Evolutionary conservation across 352 stramenopile genomes (phyloP).

Genomic region (Phytophthora litchii): DNA sequence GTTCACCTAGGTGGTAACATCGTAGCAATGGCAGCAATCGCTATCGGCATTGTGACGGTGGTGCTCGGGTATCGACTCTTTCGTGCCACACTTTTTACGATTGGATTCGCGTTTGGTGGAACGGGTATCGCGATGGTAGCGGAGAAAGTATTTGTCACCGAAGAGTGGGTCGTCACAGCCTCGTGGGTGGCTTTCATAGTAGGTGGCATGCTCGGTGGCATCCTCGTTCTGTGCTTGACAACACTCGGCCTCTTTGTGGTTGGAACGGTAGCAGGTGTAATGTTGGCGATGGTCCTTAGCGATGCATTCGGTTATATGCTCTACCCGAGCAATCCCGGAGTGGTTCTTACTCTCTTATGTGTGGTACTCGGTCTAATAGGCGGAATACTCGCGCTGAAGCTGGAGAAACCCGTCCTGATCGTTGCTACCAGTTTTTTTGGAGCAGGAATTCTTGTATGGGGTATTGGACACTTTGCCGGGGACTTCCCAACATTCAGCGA

Average conservation of each 20-base stretch:
- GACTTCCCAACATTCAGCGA: constrained; percentile 46
- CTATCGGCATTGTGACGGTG: constrained; percentile 42
- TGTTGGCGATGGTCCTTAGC: constrained; percentile 47
- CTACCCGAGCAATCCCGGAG: constrained; percentile 39
- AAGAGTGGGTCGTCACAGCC: constrained; percentile 43
- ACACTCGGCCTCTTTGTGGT: constrained; percentile 46
- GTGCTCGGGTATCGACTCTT: constrained; percentile 60
- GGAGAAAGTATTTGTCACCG: constrained; percentile 34
- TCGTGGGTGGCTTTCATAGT: constrained; percentile 53
- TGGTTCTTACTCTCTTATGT: constrained; percentile 38
- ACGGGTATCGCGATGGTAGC: constrained; percentile 35
- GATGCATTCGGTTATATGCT: constrained; percentile 49
- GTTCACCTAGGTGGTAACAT: constrained; percentile 43
- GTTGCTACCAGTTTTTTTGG: constrained; percentile 47
- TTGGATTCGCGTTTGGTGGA: constrained; percentile 45
- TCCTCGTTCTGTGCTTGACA: constrained; percentile 44
- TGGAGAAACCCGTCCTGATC: constrained; percentile 52
- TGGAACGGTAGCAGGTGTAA: constrained; percentile 41
- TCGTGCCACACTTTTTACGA: constrained; percentile 46
- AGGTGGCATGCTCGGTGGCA: constrained; percentile 40
- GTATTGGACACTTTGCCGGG: constrained; percentile 53
- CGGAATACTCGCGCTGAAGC: constrained; percentile 38
- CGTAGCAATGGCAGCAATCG: constrained; percentile 47
- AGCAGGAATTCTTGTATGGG: constrained; percentile 44
- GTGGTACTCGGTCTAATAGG: constrained; percentile 35